These are phyloP conservation scores for Microsporum audouinii DNA, from an alignment of 2,329 filamentous ascomycete species.

Conservation along the genomic window DNA sequence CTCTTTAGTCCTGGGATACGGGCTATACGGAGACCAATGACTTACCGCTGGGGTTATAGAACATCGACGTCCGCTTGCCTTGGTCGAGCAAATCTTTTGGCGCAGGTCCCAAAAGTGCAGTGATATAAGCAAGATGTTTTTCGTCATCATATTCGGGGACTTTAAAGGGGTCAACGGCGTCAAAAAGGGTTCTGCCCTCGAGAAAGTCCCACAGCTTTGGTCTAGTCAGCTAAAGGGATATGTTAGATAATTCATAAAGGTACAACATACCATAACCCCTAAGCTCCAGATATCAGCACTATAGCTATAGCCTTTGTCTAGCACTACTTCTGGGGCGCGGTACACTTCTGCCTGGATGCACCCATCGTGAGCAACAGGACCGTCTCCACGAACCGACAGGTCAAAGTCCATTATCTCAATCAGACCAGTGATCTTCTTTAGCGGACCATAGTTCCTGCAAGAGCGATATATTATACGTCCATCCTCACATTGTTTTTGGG, in stretches of 20 bases:
- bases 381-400: slow-evolving; percentile 22
- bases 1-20: slow-evolving; percentile 15
- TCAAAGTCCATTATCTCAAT: slow-evolving; percentile 28
- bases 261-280: slow-evolving; percentile 24
- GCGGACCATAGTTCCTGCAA: slow-evolving; percentile 22
- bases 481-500: slow-evolving; percentile 21
- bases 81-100: slow-evolving; percentile 10
- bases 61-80: slow-evolving; percentile 12
- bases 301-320: slow-evolving; percentile 26
- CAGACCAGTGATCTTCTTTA: slow-evolving; percentile 16
- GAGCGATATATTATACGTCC: slow-evolving; percentile 26
- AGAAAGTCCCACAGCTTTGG: slow-evolving; percentile 26
- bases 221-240: slow-evolving; percentile 11
- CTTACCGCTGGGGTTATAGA: slow-evolving; percentile 19
- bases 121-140: slow-evolving; percentile 14
- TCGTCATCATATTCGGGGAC: slow-evolving; percentile 16
- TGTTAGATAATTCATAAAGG: neutral
- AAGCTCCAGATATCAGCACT: slow-evolving; percentile 31
- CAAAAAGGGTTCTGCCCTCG: slow-evolving; percentile 21
- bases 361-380: slow-evolving; percentile 25
- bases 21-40: slow-evolving; percentile 13
- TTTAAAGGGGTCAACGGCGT: slow-evolving; percentile 16
- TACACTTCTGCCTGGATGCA: slow-evolving; percentile 35
- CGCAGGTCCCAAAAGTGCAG: slow-evolving; percentile 11
- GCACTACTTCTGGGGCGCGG: slow-evolving; percentile 27